Conservation (phyloP, 345 rosid genomes). For the Barbarea vulgaris region DNA sequence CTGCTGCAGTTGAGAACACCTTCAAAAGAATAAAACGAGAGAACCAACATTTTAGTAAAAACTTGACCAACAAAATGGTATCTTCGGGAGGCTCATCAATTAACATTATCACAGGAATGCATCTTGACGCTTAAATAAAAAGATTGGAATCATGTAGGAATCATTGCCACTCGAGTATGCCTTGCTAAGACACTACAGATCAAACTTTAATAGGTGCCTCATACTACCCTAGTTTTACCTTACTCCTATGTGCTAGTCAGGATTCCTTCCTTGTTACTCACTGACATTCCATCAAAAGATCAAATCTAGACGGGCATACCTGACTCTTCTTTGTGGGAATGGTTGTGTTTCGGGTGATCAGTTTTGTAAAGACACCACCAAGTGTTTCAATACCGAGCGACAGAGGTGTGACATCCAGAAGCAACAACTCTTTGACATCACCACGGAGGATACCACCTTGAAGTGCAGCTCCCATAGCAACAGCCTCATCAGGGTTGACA, state of each 20-base stretch:
- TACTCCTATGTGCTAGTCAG: background rate
- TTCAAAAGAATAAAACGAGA: conserved; percentile 24
- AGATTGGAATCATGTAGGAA: background rate
- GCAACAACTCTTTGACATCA: conserved; percentile 86
- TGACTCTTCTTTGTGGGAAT: conserved; percentile 91
- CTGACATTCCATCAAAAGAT: background rate
- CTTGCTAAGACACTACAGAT: background rate
- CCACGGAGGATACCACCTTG: conserved; percentile 95
- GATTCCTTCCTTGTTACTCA: background rate
- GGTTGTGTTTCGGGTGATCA: conserved; percentile 78
- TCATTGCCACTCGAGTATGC: background rate
- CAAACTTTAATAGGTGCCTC: background rate
- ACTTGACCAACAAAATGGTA: background rate
- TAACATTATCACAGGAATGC: background rate
- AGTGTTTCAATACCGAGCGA: conserved; percentile 91
- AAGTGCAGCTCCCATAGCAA: conserved; percentile 89
- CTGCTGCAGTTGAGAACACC: conserved; percentile 94
- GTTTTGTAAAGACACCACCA: conserved; percentile 77
- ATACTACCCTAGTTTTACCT: background rate
- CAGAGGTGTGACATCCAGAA: conserved; percentile 86
- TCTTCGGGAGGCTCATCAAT: background rate
- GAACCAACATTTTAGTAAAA: background rate
- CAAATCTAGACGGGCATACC: conserved; percentile 43
- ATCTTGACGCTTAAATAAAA: background rate
- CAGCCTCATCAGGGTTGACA: conserved; percentile 92